Percentiles rank a stretch among this genome's conserved stretches.
Evolutionary conservation across 2,329 filamentous ascomycete species (phyloP).

Genomic region (Tolypocladium paradoxum): DNA sequence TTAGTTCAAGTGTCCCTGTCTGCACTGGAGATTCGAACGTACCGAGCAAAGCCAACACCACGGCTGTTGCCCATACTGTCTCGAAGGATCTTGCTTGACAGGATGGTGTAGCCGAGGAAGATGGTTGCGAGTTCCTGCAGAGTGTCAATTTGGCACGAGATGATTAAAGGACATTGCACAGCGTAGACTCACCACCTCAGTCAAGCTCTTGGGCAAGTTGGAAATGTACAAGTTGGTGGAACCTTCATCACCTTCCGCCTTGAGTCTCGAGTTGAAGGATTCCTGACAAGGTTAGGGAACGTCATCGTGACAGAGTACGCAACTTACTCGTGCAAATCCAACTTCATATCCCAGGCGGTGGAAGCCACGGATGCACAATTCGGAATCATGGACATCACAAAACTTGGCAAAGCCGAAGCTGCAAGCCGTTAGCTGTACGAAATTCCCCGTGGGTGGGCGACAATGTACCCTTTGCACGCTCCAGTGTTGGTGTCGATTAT

Average conservation of each 20-base stretch:
- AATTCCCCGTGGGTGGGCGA: neutral
- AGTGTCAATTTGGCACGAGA: slow-evolving; percentile 3
- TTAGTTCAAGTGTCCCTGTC: slow-evolving; percentile 9
- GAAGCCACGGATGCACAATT: slow-evolving; percentile 93
- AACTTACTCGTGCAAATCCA: slow-evolving; percentile 78
- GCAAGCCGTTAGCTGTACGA: slow-evolving; percentile 3
- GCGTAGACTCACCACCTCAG: slow-evolving; percentile 61
- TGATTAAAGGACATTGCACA: too few species aligned
- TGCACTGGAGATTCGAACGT: slow-evolving; percentile 19
- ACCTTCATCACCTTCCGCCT: slow-evolving; percentile 78
- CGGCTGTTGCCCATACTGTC: slow-evolving; percentile 88
- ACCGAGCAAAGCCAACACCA: slow-evolving; percentile 96
- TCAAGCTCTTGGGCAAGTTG: slow-evolving; percentile 85
- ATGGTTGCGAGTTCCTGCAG: slow-evolving; percentile 62
- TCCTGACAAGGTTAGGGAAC: slow-evolving; percentile 43
- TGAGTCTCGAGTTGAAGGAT: slow-evolving; percentile 96
- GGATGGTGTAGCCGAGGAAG: slow-evolving; percentile 70
- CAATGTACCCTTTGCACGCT: slow-evolving; percentile 79
- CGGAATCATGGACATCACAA: slow-evolving; percentile 73
- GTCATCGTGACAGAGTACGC: slow-evolving; percentile 11
- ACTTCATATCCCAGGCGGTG: slow-evolving; percentile 93
- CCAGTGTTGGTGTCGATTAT: slow-evolving; percentile 93
- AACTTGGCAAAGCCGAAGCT: slow-evolving; percentile 99
- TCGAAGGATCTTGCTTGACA: slow-evolving; percentile 90
- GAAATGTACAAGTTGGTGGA: slow-evolving; percentile 98